Base-by-base conservation (phyloP, 2,329 filamentous ascomycete genomes). In the Aspergillus sp. region DNA sequence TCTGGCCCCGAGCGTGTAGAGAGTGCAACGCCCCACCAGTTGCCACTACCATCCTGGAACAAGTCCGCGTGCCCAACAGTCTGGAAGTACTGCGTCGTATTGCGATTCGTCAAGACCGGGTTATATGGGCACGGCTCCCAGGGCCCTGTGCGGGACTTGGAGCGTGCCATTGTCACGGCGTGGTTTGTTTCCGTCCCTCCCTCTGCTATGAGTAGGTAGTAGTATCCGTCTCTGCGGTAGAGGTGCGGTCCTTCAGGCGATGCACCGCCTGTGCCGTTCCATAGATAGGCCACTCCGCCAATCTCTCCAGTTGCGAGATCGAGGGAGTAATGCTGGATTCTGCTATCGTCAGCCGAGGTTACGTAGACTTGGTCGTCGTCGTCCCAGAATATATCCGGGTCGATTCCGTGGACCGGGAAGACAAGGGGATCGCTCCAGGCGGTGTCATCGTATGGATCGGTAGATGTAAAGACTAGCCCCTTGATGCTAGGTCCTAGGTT, bases 11-110 rank as follows among this genome's bases (percentile, higher is more conserved):
- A 52, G 2, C 82, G 71, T 0, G 78, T 80, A 1, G 77, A 72
- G 1, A 85, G 68, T 1, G 76, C 75, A 5, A 80, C 71, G 0
- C 74, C 78, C 82, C 81, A 84, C 83, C 83, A 85, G 30, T 80
- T 77, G 0, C 79, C 81, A 0, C 62, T 36, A 0, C 61, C 60
- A 56, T 85, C 83, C 48, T 83, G 78, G 58, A 86, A 85, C 2
- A 85, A 59, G 59, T 86, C 83, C 0, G 81, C 79, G 53, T 86
- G 84, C 0, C 83, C 83, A 0, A 84, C 78, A 1, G 81, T 81
- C 61, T 85, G 83, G 56, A 71, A 72, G 58, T 78, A 79, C 34
- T 71, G 57, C 0, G 71, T 68, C 0, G 75, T 72, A n/a, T 73
- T 70, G 39, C 66, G 68, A 15, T 74, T 74, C 0, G 77, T 74